Percentiles rank a stretch among this genome's conserved stretches.
phyloP scores from a whole-genome alignment of 495 filamentous ascomycete genomes.

The Aspergillus bridgeri region DNA sequence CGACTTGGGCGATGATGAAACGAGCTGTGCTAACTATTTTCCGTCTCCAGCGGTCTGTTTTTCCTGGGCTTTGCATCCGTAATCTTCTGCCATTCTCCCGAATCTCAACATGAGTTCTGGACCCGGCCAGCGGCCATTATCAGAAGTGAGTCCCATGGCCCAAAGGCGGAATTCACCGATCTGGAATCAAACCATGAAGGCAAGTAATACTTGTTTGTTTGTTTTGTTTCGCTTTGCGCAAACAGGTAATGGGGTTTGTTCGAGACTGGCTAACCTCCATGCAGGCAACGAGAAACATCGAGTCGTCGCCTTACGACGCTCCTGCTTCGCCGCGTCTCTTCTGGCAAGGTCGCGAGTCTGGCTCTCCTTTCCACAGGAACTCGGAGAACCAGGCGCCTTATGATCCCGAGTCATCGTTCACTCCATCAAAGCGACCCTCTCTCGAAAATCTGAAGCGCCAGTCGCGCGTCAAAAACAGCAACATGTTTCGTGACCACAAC shows the following conservation, averaged over 20 bases:
- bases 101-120: conserved; percentile 34
- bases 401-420: conserved; percentile 58
- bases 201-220: conserved; percentile 28
- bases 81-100: conserved; percentile 5
- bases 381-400: conserved; percentile 65
- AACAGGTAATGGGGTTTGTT: too few species aligned
- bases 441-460: conserved; percentile 90
- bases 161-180: conserved; percentile 69
- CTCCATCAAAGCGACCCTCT: conserved; percentile 73
- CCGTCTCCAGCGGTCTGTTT: conserved; percentile 5
- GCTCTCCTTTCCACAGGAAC: conserved; percentile 57
- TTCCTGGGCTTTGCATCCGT: conserved; percentile 14
- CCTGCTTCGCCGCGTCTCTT: conserved; percentile 74
- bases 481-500: conserved; percentile 85
- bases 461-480: conserved; percentile 94
- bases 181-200: conserved; percentile 67
- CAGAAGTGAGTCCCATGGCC: conserved; percentile 55
- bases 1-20: conserved; percentile 10
- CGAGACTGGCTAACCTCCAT: neutral
- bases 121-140: conserved; percentile 47
- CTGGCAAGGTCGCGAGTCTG: conserved; percentile 75
- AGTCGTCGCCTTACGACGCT: conserved; percentile 71
- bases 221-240: neutral
- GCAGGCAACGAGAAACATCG: conserved; percentile 49
- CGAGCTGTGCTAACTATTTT: conserved; percentile 9